Base-by-base conservation (phyloP, 257 asterid species). In the Solanum chmielewskii region DNA sequence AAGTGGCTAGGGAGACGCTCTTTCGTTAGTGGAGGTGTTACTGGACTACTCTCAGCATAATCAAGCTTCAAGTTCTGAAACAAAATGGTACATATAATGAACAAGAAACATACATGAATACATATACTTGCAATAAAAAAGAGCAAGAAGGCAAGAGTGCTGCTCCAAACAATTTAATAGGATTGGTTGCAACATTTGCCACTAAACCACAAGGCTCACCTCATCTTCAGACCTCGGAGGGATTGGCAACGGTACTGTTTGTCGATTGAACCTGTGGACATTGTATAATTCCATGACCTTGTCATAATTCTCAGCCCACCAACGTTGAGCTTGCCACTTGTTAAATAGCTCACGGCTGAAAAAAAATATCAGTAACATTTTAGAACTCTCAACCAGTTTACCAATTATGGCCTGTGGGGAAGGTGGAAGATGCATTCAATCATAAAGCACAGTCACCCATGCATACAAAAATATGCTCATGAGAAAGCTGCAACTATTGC, bases 301-400 rank as follows among this genome's bases (percentile, higher is more conserved):
- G 87, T 96, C 98, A 64, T 91, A 89, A 91, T 96, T 96, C 91
- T 94, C 98, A 2, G 93, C 93, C 99, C 99, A 96, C 99, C 99
- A 96, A 71, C 88, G 86, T 88, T 96, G 99, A 87, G 98, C 99
- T 91, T 93, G 96, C 96, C 97, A 93, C 91, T 95, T 96, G 91
- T 92, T 94, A 90, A 95, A 96, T 88, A 95, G 89, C 71, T 96
- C 99, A 86, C 98, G 99, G 87, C 99, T 96, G 92, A 85, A 87
- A 84, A 83, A 83, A 90, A 86, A 82, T 25, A 80, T 80, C 29
- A 80, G 45, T 47, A 42, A 85, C 74, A 84, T 80, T 52, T 89
- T 77, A 90, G 86, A 90, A 87, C 41, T 35, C 44, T 15, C 39
- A 44, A 42, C 85, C 83, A 90, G 69, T 60, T 29, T 80, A 47